Conservation (phyloP, 768 basidiomycete genomes). For the Porpolomopsis calyptriformis region DNA sequence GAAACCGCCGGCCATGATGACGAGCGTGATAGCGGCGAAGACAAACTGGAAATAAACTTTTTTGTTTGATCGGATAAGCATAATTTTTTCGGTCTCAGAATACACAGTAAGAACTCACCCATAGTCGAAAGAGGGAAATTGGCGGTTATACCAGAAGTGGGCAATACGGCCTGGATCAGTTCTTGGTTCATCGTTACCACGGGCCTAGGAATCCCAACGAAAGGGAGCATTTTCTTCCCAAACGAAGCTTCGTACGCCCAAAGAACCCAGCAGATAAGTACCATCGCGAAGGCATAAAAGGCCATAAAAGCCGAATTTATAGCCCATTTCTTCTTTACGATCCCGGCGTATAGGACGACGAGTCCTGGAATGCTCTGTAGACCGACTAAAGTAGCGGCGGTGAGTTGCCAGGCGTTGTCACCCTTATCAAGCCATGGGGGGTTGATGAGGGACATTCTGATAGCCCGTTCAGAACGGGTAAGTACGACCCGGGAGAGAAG, state of each 20-base stretch:
- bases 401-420: constrained; percentile 8
- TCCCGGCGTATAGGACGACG: constrained; percentile 6
- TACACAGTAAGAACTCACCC: not conserved
- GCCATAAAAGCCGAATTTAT: constrained; percentile 7
- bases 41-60: constrained; percentile 9
- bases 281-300: constrained; percentile 5
- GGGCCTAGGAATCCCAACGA: constrained; percentile 4
- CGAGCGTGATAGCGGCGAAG: constrained; percentile 7
- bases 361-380: constrained; percentile 7
- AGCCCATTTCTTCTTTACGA: constrained; percentile 7
- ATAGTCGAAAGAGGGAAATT: constrained; percentile 7
- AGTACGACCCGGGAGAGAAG: not conserved
- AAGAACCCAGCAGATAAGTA: constrained; percentile 8
- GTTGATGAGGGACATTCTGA: not conserved
- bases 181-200: constrained; percentile 2
- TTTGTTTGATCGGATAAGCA: not conserved
- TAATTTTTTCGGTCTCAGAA: not conserved
- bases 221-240: constrained; percentile 7
- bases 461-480: not conserved
- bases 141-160: not conserved
- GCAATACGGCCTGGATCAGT: constrained; percentile 3
- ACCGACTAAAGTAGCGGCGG: constrained; percentile 6
- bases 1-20: constrained; percentile 8
- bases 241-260: constrained; percentile 6
- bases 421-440: constrained; percentile 4